phyloP scores from a whole-genome alignment of 768 basidiomycete species.

The Leucogyrophana mollusca region DNA sequence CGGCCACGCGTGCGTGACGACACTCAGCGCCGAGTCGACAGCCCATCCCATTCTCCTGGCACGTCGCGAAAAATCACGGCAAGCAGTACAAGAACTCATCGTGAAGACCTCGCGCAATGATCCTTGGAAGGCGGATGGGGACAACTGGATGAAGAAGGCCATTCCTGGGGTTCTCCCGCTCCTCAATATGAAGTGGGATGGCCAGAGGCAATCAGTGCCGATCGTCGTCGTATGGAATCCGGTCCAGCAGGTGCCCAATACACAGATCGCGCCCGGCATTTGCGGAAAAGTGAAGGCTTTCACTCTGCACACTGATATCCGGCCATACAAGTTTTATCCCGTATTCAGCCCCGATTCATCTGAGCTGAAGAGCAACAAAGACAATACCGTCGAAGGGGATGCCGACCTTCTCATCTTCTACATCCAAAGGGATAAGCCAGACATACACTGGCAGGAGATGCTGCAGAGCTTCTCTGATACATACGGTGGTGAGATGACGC shows the following conservation, averaged over 20 bases:
- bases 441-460: slow-evolving; percentile 9
- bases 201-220: slow-evolving; percentile 11
- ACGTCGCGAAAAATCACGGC: slow-evolving; percentile 8
- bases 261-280: slow-evolving; percentile 3
- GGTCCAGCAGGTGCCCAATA: slow-evolving; percentile 3
- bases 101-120: neutral
- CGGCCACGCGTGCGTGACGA: slow-evolving; percentile 40
- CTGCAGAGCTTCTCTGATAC: slow-evolving; percentile 16
- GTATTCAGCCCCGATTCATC: slow-evolving; percentile 3
- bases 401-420: slow-evolving; percentile 23
- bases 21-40: slow-evolving; percentile 18
- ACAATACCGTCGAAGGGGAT: slow-evolving; percentile 3
- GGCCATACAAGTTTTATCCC: slow-evolving; percentile 13
- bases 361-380: neutral
- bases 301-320: slow-evolving; percentile 1
- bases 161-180: slow-evolving; percentile 19
- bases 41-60: neutral
- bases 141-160: slow-evolving; percentile 14
- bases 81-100: slow-evolving; percentile 2
- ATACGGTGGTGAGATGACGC: slow-evolving; percentile 17
- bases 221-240: slow-evolving; percentile 16
- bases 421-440: slow-evolving; percentile 9
- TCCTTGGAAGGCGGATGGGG: slow-evolving; percentile 23
- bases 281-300: slow-evolving; percentile 1
- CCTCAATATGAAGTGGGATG: neutral